Percentiles rank a stretch among this genome's conserved stretches.
phyloP scores from a whole-genome alignment of 2,329 filamentous ascomycete species.

The Cytospora piceicola region DNA sequence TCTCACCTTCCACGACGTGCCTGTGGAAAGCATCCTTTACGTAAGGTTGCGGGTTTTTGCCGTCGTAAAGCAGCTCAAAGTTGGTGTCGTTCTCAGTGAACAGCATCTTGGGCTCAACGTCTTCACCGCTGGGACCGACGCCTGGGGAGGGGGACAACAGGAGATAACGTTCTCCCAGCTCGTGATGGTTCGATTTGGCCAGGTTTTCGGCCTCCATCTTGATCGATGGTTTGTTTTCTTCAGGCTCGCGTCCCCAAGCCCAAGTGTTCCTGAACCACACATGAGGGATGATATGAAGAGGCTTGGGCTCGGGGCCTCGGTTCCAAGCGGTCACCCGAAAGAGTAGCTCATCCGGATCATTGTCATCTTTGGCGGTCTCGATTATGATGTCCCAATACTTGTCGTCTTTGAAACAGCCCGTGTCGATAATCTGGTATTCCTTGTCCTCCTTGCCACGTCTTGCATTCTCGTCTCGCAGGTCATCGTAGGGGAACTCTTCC shows the following conservation, averaged over 20 bases:
- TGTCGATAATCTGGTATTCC: conserved; percentile 92
- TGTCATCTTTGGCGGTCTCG: conserved; percentile 91
- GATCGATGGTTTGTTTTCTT: conserved; percentile 80
- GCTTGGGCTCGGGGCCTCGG: conserved; percentile 85
- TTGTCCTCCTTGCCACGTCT: conserved; percentile 73
- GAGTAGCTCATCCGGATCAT: conserved; percentile 86
- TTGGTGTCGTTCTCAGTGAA: conserved; percentile 98
- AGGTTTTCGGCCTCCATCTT: conserved; percentile 66
- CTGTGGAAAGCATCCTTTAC: conserved; percentile 96
- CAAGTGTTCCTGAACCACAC: conserved; percentile 98
- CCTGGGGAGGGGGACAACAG: conserved; percentile 89
- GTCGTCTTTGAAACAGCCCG: conserved; percentile 84
- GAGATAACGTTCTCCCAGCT: conserved; percentile 80
- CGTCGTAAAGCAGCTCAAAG: conserved; percentile 73
- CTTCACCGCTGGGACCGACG: conserved; percentile 74
- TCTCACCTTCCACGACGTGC: conserved; percentile 81
- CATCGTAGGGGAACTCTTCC: conserved; percentile 86
- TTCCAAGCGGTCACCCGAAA: conserved; percentile 98
- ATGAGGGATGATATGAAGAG: conserved; percentile 90
- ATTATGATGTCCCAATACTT: conserved; percentile 97
- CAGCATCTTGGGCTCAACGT: conserved; percentile 81
- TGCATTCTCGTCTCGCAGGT: conserved; percentile 83
- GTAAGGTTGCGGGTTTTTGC: conserved; percentile 78
- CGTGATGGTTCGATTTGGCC: conserved; percentile 77
- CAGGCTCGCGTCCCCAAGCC: conserved; percentile 84